These are phyloP conservation scores for Schrenkiella parvula DNA, from an alignment of 345 rosid species.

Conservation along the genomic window DNA sequence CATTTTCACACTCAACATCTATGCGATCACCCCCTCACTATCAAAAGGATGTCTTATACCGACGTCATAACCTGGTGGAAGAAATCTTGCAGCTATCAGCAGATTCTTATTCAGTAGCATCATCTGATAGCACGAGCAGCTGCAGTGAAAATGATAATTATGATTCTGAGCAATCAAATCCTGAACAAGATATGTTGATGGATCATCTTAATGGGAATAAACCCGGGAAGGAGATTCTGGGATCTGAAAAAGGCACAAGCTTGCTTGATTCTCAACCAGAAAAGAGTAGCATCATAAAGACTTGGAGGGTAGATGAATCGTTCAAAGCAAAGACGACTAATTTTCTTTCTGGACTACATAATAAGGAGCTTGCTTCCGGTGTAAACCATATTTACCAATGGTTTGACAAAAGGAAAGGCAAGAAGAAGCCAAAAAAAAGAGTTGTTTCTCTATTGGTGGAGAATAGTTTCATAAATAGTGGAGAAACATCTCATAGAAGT, in stretches of 20 bases:
- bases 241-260: conserved; percentile 22
- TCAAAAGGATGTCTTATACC: conserved; percentile 73
- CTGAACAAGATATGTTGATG: conserved; percentile 38
- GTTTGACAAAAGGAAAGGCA: conserved; percentile 49
- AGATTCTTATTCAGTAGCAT: conserved; percentile 70
- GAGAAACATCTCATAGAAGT: conserved; percentile 38
- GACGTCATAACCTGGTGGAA: conserved; percentile 82
- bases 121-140: conserved; percentile 79
- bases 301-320: conserved; percentile 29
- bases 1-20: conserved; percentile 41
- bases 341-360: conserved; percentile 32
- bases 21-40: conserved; percentile 88
- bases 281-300: conserved; percentile 31
- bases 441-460: conserved; percentile 47
- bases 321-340: conserved; percentile 29
- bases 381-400: conserved; percentile 42
- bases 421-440: conserved; percentile 57
- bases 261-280: conserved; percentile 36
- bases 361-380: conserved; percentile 38
- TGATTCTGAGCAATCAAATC: conserved; percentile 41
- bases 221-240: conserved; percentile 33
- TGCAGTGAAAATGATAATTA: conserved; percentile 63
- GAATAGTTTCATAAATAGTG: conserved; percentile 30
- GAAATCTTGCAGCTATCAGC: conserved; percentile 95
- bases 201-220: conserved; percentile 36